Percentiles rank a stretch among this genome's conserved stretches.
These are phyloP conservation scores for Vachellia pachyceras DNA, from an alignment of 306 rosid species.

Conservation along the genomic window DNA sequence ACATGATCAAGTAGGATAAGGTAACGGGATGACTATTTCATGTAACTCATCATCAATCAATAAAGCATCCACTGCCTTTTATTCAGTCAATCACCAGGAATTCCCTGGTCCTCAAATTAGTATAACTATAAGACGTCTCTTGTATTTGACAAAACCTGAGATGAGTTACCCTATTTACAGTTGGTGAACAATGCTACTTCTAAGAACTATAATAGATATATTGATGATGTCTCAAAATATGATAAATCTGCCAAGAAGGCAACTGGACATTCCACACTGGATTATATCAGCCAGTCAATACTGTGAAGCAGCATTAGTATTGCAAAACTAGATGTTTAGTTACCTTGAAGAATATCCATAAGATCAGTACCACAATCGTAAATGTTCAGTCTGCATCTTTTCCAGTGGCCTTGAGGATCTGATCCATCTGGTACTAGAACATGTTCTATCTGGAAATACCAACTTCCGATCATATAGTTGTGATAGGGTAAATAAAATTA, in stretches of 20 bases:
- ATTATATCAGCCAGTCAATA: not conserved
- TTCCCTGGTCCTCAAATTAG: not conserved
- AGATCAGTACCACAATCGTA: slow-evolving; percentile 58
- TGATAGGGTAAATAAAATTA: slow-evolving; percentile 16
- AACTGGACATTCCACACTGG: not conserved
- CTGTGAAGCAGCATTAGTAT: not conserved
- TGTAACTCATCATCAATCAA: not conserved
- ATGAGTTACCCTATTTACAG: not conserved
- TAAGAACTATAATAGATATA: not conserved
- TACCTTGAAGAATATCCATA: slow-evolving; percentile 75
- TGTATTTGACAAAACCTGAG: not conserved
- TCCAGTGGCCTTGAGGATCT: slow-evolving; percentile 73
- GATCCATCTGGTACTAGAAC: slow-evolving; percentile 77
- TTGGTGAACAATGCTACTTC: not conserved
- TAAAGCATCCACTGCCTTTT: not conserved
- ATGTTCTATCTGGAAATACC: slow-evolving; percentile 75
- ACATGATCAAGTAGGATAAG: not conserved
- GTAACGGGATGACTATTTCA: not conserved
- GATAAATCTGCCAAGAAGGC: not conserved
- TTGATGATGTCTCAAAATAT: not conserved
- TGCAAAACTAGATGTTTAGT: slow-evolving; percentile 28
- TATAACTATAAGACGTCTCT: not conserved
- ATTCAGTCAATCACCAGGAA: slow-evolving; percentile 15
- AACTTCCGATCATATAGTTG: slow-evolving; percentile 40
- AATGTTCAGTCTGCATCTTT: slow-evolving; percentile 71